These are phyloP conservation scores for Linanthus parryae DNA, from an alignment of 148 eudicot genomes.

Conservation along the genomic window DNA sequence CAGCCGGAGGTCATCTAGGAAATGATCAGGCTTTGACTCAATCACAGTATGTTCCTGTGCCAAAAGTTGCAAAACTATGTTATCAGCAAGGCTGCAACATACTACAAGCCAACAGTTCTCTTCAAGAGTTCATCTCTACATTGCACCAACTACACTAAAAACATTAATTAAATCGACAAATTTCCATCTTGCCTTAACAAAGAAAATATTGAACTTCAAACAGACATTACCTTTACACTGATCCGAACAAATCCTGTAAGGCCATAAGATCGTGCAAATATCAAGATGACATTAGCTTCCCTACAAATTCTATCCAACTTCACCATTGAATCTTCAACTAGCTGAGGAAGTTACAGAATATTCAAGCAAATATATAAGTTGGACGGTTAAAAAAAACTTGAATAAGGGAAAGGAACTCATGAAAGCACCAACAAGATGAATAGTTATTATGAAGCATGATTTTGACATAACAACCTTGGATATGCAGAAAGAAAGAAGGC, in stretches of 20 bases:
- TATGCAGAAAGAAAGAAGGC: too few species aligned
- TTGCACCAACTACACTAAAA: background rate
- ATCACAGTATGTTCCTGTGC: slow-evolving; percentile 86
- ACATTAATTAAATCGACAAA: slow-evolving; percentile 2
- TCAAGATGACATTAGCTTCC: slow-evolving; percentile 62
- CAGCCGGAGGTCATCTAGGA: slow-evolving; percentile 89
- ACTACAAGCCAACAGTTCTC: background rate
- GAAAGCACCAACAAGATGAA: too few species aligned
- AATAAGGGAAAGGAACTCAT: too few species aligned
- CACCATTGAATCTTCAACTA: slow-evolving; percentile 78
- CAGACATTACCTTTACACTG: slow-evolving; percentile 70
- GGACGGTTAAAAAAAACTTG: background rate
- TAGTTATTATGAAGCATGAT: too few species aligned
- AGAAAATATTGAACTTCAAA: background rate
- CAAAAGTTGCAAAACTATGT: slow-evolving; percentile 6
- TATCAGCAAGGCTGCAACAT: background rate
- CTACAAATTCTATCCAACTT: slow-evolving; percentile 86
- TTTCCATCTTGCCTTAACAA: background rate
- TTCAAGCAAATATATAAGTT: slow-evolving; percentile 4
- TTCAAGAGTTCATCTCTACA: background rate
- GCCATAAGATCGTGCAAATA: slow-evolving; percentile 94
- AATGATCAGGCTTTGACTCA: slow-evolving; percentile 98
- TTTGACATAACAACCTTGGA: too few species aligned
- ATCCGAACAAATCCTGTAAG: slow-evolving; percentile 85
- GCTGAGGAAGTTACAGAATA: slow-evolving; percentile 31